Conservation (phyloP, 2,329 filamentous ascomycete species). For the Periconia sp. region DNA sequence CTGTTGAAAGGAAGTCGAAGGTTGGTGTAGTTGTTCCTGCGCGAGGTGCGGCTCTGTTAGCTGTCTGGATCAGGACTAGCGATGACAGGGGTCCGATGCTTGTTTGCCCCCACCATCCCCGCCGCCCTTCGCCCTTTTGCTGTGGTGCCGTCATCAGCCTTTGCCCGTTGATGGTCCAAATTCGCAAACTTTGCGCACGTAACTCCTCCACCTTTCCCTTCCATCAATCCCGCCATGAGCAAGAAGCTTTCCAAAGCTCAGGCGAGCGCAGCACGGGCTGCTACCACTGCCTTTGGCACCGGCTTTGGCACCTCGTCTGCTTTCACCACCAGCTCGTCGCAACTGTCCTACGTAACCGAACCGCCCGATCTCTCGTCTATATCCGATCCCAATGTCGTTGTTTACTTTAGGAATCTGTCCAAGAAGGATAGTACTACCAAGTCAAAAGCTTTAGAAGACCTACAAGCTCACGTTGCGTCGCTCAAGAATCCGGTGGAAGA, state of each 20-base stretch:
- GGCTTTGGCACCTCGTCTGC: slow-evolving; percentile 42
- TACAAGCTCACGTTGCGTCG: slow-evolving; percentile 66
- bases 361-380: slow-evolving; percentile 78
- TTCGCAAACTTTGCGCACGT: not conserved
- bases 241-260: slow-evolving; percentile 63
- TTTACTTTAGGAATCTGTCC: slow-evolving; percentile 87
- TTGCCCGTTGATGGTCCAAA: not conserved
- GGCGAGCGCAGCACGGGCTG: slow-evolving; percentile 64
- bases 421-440: slow-evolving; percentile 96
- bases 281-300: slow-evolving; percentile 46
- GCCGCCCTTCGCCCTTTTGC: slow-evolving; percentile 11
- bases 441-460: slow-evolving; percentile 83
- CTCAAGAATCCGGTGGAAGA: slow-evolving; percentile 71
- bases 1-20: slow-evolving; percentile 14
- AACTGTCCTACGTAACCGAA: slow-evolving; percentile 83
- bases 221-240: slow-evolving; percentile 50
- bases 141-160: slow-evolving; percentile 19
- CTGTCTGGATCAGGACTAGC: slow-evolving; percentile 6
- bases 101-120: slow-evolving; percentile 12
- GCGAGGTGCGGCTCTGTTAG: slow-evolving; percentile 11
- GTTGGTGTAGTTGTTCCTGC: slow-evolving; percentile 7
- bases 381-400: slow-evolving; percentile 77
- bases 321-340: slow-evolving; percentile 55
- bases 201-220: slow-evolving; percentile 2
- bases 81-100: slow-evolving; percentile 7